Base-by-base conservation (phyloP, 106 monocot species). In the Agapanthus africanus region DNA sequence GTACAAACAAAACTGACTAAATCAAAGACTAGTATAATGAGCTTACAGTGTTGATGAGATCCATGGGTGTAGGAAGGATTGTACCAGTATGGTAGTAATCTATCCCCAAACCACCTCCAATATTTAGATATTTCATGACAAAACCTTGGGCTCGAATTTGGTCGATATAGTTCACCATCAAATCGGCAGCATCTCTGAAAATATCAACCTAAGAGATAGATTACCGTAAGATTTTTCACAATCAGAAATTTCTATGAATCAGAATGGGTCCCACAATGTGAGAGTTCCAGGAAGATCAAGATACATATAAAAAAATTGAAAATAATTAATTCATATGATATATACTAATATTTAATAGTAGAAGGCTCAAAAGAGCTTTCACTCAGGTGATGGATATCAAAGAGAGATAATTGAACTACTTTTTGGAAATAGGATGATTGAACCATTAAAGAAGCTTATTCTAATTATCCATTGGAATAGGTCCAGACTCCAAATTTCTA, bases 101-200 rank as follows among this genome's bases (percentile, higher is more conserved):
- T 74, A 95, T 95, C 27, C 91, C 94, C 40, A 95, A 70, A 44
- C 94, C 94, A 74, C 94, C 94, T 44, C 94, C 94, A 60, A 95
- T 97, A 46, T 97, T 97, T 63, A 97, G 76, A 40, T 84, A 83
- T 28, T 92, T 78, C 63, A 97, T 47, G 38, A 84, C 79, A 82
- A 97, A 97, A 52, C 91, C 97, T 73, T 97, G 86, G 23, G 69
- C 76, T 54, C 84, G 77, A 66, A 97, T 97, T 89, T 92, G 66
- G 61, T 97, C 86, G 65, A 97, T 89, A 66, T 80, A 97, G 63
- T 92, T 87, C 40, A 97, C 91, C 97, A 97, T 97, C 49, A 97
- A 74, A 70, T 80, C 71, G 38, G 97, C 97, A 62, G 97, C 97
- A 87, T 97, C 97, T 80, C 82, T 89, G 60, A 97, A 97, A 73